Percentiles rank a stretch among this genome's conserved stretches.
These are phyloP conservation scores for Plantago elongata DNA, from an alignment of 257 asterid species.

Conservation along the genomic window DNA sequence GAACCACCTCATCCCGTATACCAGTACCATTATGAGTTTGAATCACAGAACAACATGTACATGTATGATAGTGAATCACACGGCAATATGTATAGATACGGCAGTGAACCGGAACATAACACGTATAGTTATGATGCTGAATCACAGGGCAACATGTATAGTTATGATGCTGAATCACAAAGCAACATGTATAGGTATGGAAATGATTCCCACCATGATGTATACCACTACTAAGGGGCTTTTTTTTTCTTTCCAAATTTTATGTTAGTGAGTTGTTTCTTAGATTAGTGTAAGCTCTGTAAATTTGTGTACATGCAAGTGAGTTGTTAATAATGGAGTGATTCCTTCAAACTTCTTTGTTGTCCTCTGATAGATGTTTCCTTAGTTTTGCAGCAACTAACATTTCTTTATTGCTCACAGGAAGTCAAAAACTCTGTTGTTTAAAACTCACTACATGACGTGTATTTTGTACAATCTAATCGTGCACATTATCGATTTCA, in stretches of 20 bases:
- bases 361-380: too few relatives aligned
- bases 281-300: constrained; percentile 7
- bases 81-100: constrained; percentile 8
- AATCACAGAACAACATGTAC: constrained; percentile 16
- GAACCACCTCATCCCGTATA: constrained; percentile 32
- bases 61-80: constrained; percentile 20
- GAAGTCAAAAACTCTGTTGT: neutral
- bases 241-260: constrained; percentile 4
- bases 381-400: too few relatives aligned
- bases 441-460: too few relatives aligned
- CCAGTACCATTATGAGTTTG: constrained; percentile 40
- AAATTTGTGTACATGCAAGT: constrained; percentile 14
- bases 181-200: constrained; percentile 25
- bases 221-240: constrained; percentile 40
- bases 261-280: constrained; percentile 3
- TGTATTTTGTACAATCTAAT: too few relatives aligned
- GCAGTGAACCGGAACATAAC: constrained; percentile 13
- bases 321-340: neutral
- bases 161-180: neutral
- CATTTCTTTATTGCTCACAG: neutral
- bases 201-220: constrained; percentile 37
- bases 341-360: too few relatives aligned
- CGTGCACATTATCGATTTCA: too few relatives aligned
- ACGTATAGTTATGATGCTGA: neutral
- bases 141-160: constrained; percentile 12